Conservation (phyloP, 352 stramenopile genomes). For the Phytophthora uliginosa region DNA sequence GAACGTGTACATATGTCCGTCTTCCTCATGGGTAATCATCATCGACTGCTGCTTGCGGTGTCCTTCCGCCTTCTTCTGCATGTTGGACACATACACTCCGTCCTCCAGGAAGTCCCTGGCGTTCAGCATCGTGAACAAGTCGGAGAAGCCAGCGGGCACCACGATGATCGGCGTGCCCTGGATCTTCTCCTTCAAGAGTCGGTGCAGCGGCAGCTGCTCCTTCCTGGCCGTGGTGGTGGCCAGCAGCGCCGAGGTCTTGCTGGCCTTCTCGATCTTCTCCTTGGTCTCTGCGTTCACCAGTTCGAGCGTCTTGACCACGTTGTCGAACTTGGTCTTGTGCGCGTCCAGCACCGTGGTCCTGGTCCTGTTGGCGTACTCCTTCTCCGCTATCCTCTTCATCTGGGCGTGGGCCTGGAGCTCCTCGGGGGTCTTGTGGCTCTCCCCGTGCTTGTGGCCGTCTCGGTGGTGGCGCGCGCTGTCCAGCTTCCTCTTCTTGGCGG, state of each 20-base stretch:
- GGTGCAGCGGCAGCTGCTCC: constrained; percentile 72
- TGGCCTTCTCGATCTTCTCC: constrained; percentile 90
- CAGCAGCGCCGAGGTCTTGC: constrained; percentile 67
- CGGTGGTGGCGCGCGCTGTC: constrained; percentile 22
- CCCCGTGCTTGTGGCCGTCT: constrained; percentile 40
- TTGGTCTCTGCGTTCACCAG: constrained; percentile 87
- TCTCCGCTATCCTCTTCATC: constrained; percentile 75
- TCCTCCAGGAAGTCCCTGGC: constrained; percentile 90
- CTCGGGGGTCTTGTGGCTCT: constrained; percentile 39
- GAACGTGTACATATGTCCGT: constrained; percentile 87
- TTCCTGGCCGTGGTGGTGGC: constrained; percentile 56
- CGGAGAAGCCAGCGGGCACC: constrained; percentile 87
- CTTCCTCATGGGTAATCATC: constrained; percentile 85
- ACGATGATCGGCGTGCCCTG: constrained; percentile 93
- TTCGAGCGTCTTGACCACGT: constrained; percentile 84
- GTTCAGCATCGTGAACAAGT: constrained; percentile 93
- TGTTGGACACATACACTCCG: constrained; percentile 81
- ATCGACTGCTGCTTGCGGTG: constrained; percentile 86
- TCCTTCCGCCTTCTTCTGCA: constrained; percentile 90
- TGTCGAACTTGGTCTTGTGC: constrained; percentile 86
- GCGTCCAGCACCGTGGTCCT: constrained; percentile 83
- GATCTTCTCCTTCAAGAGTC: constrained; percentile 84
- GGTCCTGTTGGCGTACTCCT: constrained; percentile 74
- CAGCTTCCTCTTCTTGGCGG: constrained; percentile 54
- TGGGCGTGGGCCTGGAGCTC: constrained; percentile 49